These are phyloP conservation scores for Phaseolus lunatus DNA, from an alignment of 306 rosid species.

Conservation along the genomic window DNA sequence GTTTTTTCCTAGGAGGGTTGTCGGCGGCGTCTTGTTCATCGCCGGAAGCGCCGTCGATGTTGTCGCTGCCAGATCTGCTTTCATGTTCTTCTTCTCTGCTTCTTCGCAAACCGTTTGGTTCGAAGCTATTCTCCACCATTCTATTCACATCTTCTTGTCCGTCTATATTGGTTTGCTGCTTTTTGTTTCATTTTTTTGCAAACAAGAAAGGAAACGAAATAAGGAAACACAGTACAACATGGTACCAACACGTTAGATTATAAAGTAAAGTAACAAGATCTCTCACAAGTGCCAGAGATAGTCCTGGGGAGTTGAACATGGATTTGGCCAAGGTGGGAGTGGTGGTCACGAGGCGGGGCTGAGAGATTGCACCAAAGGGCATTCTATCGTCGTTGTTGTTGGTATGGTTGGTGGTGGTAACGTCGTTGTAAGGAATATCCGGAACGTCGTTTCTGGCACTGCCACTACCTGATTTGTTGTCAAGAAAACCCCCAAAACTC, in stretches of 20 bases:
- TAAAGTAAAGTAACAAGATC: conserved; percentile 17
- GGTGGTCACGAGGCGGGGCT: conserved; percentile 69
- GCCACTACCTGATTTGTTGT: conserved; percentile 70
- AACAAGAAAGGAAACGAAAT: not conserved
- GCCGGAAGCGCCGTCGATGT: conserved; percentile 92
- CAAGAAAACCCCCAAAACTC: conserved; percentile 95
- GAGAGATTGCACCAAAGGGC: conserved; percentile 75
- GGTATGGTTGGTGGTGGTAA: conserved; percentile 25
- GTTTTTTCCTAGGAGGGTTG: conserved; percentile 75
- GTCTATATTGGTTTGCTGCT: conserved; percentile 74
- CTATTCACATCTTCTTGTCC: conserved; percentile 74
- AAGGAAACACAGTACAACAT: conserved; percentile 5
- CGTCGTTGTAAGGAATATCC: conserved; percentile 65
- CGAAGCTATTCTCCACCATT: conserved; percentile 62
- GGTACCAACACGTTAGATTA: conserved; percentile 21
- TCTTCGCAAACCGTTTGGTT: conserved; percentile 63
- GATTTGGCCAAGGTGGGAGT: conserved; percentile 79
- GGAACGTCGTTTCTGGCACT: conserved; percentile 70
- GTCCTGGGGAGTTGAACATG: conserved; percentile 91
- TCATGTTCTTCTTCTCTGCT: conserved; percentile 90
- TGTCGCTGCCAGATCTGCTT: conserved; percentile 96
- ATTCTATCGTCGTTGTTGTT: conserved; percentile 54
- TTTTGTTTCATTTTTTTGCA: not conserved
- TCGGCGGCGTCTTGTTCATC: conserved; percentile 92
- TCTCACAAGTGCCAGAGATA: conserved; percentile 88